Evolutionary conservation across 371 early-diverging fungal genomes (phyloP).

Genomic region (Mucor plumbeus): DNA sequence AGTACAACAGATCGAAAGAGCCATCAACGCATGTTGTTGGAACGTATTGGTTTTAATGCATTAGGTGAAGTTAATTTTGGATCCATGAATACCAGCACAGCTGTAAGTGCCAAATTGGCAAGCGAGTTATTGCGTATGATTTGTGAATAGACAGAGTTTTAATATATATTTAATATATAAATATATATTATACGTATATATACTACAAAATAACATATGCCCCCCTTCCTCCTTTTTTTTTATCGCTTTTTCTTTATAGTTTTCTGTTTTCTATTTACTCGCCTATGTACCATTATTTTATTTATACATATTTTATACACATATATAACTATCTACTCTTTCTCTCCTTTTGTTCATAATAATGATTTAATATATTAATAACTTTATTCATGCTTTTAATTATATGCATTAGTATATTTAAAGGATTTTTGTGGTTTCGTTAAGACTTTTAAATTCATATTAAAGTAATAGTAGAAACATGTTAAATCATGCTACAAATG

Average conservation of each 20-base stretch:
- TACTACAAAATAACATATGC: too few relatives aligned
- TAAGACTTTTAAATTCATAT: too few relatives aligned
- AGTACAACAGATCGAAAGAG: slow-evolving; percentile 29
- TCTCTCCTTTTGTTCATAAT: not conserved
- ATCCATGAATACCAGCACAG: slow-evolving; percentile 7
- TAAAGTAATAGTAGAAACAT: too few relatives aligned
- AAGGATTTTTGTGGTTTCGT: too few relatives aligned
- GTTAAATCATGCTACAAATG: too few relatives aligned
- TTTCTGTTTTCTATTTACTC: not conserved
- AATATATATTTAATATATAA: too few relatives aligned
- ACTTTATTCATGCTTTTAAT: not conserved
- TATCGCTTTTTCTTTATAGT: too few relatives aligned
- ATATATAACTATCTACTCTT: not conserved
- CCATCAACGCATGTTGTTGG: slow-evolving; percentile 50
- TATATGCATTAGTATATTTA: too few relatives aligned
- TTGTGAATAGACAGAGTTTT: slow-evolving; percentile 19
- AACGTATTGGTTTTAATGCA: slow-evolving; percentile 53
- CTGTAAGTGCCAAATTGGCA: slow-evolving; percentile 12
- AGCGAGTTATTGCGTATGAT: slow-evolving; percentile 28
- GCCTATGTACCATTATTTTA: not conserved
- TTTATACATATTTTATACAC: not conserved
- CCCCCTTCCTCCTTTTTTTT: too few relatives aligned
- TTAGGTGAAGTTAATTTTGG: slow-evolving; percentile 37
- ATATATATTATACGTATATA: too few relatives aligned
- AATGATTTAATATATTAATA: not conserved